These are phyloP conservation scores for Rubia occidens DNA, from an alignment of 305 asterid species.

Conservation along the genomic window DNA sequence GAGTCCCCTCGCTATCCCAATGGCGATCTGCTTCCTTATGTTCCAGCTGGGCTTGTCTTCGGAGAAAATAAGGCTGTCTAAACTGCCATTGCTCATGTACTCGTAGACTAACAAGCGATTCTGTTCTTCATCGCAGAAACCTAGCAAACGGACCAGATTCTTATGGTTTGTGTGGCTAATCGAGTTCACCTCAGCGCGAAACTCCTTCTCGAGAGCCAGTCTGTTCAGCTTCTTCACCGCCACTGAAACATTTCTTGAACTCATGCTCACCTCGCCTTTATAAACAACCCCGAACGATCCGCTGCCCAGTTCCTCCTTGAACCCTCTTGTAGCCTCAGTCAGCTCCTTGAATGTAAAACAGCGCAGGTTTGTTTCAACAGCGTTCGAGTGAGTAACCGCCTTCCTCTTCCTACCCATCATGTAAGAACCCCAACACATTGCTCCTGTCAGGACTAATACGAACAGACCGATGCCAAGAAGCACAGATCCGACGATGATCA, in stretches of 20 bases:
- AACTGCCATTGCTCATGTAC: conserved; percentile 25
- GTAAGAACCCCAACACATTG: conserved; percentile 25
- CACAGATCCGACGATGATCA: conserved; percentile 25
- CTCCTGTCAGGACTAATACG: conserved; percentile 22
- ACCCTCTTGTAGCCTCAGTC: conserved; percentile 19
- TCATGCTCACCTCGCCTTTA: conserved; percentile 8
- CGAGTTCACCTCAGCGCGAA: conserved; percentile 27
- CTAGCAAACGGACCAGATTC: conserved; percentile 26
- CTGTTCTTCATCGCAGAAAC: conserved; percentile 24
- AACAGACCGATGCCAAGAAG: conserved; percentile 47
- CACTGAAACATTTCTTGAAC: background rate
- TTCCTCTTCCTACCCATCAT: conserved; percentile 21
- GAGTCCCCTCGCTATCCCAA: conserved; percentile 28
- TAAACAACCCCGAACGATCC: conserved; percentile 26
- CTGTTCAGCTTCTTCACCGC: conserved; percentile 27
- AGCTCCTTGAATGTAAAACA: conserved; percentile 21
- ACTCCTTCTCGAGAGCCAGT: conserved; percentile 21
- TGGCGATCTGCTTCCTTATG: conserved; percentile 21
- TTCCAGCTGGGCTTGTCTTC: conserved; percentile 25
- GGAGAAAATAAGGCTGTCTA: conserved; percentile 20
- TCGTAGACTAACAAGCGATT: conserved; percentile 31
- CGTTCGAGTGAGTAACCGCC: background rate
- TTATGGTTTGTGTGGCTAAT: conserved; percentile 30
- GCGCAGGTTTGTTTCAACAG: conserved; percentile 11
- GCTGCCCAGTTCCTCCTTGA: conserved; percentile 24